Evolutionary conservation across 2,329 filamentous ascomycete genomes (phyloP).

Genomic region (Berkeleyomyces basicola): DNA sequence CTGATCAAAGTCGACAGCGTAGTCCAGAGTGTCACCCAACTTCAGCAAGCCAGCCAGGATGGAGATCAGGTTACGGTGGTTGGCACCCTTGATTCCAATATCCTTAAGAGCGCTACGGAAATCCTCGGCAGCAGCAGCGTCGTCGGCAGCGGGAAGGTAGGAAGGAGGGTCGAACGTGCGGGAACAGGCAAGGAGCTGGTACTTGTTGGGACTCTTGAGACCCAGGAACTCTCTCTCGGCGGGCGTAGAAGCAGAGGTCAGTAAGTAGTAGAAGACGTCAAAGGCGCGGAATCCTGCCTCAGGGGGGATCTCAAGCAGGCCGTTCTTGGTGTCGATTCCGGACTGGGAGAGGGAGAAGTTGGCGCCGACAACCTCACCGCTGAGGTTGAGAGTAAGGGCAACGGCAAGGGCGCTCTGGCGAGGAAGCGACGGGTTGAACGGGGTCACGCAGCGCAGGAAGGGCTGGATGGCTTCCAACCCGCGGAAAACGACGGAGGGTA

Average conservation of each 20-base stretch:
- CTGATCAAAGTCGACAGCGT: constrained; percentile 66
- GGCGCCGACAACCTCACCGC: constrained; percentile 61
- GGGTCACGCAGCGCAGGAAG: constrained; percentile 75
- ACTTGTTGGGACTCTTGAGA: constrained; percentile 59
- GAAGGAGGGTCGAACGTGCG: constrained; percentile 72
- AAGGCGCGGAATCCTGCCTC: constrained; percentile 80
- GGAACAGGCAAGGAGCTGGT: constrained; percentile 64
- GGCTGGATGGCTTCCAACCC: constrained; percentile 69
- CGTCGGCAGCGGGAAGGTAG: constrained; percentile 83
- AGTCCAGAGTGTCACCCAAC: constrained; percentile 77
- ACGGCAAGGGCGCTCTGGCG: constrained; percentile 68
- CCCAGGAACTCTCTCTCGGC: constrained; percentile 79
- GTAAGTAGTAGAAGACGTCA: constrained; percentile 92
- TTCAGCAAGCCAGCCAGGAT: constrained; percentile 76
- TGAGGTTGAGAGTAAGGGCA: constrained; percentile 63
- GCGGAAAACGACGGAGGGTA: constrained; percentile 60
- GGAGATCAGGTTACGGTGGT: constrained; percentile 69
- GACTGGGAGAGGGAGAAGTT: constrained; percentile 66
- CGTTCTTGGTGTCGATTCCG: constrained; percentile 69
- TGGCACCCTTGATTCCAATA: constrained; percentile 81
- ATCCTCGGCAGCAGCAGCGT: constrained; percentile 83
- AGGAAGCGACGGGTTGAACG: constrained; percentile 70
- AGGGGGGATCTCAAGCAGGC: constrained; percentile 62
- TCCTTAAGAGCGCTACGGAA: constrained; percentile 74
- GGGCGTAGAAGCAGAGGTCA: constrained; percentile 77